A percentile compares a stretch with the other conserved stretches of the same genome.
Conservation (phyloP, 2,329 filamentous ascomycete genomes). For the Hypoxylon sp. region DNA sequence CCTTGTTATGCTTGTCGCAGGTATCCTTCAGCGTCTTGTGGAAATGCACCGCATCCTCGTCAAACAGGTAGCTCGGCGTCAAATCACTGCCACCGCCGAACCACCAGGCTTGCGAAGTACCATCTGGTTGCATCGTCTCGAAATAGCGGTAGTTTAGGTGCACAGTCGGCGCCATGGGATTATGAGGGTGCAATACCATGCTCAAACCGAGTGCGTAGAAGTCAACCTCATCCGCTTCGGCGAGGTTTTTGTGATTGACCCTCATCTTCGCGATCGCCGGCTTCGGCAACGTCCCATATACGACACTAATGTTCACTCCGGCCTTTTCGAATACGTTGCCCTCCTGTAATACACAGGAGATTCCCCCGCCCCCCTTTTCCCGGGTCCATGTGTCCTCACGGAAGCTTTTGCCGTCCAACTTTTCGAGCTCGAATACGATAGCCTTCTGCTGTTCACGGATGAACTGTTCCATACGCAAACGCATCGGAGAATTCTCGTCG, state of each 20-base stretch:
- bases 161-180: conserved; percentile 97
- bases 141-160: conserved; percentile 99
- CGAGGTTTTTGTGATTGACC: conserved; percentile 91
- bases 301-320: conserved; percentile 93
- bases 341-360: conserved; percentile 94
- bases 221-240: conserved; percentile 78
- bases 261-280: conserved; percentile 93
- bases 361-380: conserved; percentile 90
- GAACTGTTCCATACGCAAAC: conserved; percentile 95
- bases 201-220: conserved; percentile 97
- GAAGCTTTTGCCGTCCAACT: conserved; percentile 87
- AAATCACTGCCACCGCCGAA: conserved; percentile 96
- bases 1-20: conserved; percentile 92
- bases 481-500: conserved; percentile 88
- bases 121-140: conserved; percentile 89
- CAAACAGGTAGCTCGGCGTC: conserved; percentile 93
- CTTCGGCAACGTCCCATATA: conserved; percentile 91
- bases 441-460: conserved; percentile 92
- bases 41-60: conserved; percentile 97
- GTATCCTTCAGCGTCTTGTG: conserved; percentile 92
- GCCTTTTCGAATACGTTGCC: conserved; percentile 98
- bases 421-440: conserved; percentile 86
- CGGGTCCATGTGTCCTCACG: conserved; percentile 87
- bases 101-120: conserved; percentile 92
- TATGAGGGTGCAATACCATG: conserved; percentile 91